Evolutionary conservation across 257 asterid genomes (phyloP), one percentile per base, ranked within the genome.

Genomic region (Rhazya stricta): DNA sequence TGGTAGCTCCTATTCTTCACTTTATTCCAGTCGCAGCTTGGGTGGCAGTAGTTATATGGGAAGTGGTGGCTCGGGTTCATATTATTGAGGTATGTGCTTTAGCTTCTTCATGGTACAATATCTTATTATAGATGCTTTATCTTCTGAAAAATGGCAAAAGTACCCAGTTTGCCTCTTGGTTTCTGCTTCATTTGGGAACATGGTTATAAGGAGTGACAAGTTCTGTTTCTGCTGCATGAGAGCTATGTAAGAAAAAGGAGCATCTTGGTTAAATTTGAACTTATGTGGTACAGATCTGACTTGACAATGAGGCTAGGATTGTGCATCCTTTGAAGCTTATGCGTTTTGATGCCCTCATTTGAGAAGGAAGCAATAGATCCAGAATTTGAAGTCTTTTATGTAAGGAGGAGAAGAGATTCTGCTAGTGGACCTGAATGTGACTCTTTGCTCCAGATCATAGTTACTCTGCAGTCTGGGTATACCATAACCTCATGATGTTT

Each of bases 1-100:
- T 73, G 91, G 97, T 72, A 89, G 91, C 86, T 92, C 99, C 61
- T 92, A 95, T 79, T 87, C 99, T 6, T 91, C 98, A 5, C 85
- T 82, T 51, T 92, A 92, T 82, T 84, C 97, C 36, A 87, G 96
- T 29, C 97, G 98, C 43, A 86, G 90, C 76, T 69, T 87, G 76
- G 88, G 96, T 78, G 91, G 99, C 67, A 83, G 83, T 71, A 85
- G 91, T 81, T 95, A 91, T 72, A 87, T 88, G 96, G 94, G 97
- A 56, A 85, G 95, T 69, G 81, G 92, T 80, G 87, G 92, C 79
- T 94, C 98, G 56, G 90, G 97, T 77, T 88, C 97, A 25, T 94
- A 94, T 79, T 91, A 91, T 82, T 94, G 81, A 94, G 97, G 95
- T 81, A 67, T 9, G 16, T 66, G 50, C 48, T 66, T 37, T 66